Conservation (phyloP, 2,329 filamentous ascomycete genomes). For the Colletotrichum scovillei region DNA sequence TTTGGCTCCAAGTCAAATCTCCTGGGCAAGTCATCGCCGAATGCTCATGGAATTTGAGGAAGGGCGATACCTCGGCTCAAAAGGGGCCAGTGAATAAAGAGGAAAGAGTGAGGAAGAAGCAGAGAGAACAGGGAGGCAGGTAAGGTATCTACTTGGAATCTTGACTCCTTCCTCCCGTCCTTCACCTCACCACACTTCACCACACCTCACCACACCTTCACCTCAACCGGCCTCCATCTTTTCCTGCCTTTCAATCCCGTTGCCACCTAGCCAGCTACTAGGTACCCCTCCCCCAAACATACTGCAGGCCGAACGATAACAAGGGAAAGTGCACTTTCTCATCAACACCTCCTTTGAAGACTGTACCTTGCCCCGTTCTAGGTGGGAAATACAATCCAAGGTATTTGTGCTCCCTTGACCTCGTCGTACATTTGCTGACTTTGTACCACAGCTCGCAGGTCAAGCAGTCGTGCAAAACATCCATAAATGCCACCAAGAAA, state of each 20-base stretch:
- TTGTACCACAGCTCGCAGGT: background rate
- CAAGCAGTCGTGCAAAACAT: background rate
- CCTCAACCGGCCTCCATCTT: background rate
- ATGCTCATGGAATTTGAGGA: background rate
- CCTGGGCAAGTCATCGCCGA: background rate
- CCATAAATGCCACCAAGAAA: background rate
- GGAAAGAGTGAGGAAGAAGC: background rate
- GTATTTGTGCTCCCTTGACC: background rate
- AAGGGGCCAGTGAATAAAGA: background rate
- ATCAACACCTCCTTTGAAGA: background rate
- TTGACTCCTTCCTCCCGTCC: background rate
- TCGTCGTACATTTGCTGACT: background rate
- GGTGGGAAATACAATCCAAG: background rate
- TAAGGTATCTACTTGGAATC: background rate
- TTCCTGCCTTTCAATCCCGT: background rate
- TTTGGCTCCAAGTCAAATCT: background rate
- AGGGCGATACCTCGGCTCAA: background rate
- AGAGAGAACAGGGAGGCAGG: background rate
- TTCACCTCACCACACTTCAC: background rate
- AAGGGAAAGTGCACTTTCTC: background rate
- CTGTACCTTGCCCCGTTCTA: background rate
- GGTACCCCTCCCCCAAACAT: background rate
- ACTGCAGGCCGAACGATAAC: background rate
- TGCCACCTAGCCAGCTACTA: background rate
- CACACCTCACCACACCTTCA: background rate